Percentiles rank a stretch among this genome's conserved stretches.
phyloP scores from a whole-genome alignment of 1,284 basidiomycete species.

The Coniferiporia sulphurascens region DNA sequence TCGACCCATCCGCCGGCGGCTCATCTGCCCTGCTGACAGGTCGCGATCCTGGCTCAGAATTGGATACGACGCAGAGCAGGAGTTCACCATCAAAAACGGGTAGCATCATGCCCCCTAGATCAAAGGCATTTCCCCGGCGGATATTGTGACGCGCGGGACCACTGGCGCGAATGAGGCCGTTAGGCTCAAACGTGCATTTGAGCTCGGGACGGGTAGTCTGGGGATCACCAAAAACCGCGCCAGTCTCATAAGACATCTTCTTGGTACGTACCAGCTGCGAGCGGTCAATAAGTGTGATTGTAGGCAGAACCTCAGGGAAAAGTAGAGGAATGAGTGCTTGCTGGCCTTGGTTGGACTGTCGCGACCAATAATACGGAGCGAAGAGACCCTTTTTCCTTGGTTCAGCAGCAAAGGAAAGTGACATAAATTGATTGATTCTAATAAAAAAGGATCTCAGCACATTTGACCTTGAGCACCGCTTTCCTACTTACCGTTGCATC shows the following conservation, averaged over 20 bases:
- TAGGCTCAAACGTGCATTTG: conserved; percentile 22
- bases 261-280: conserved; percentile 47
- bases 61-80: conserved; percentile 57
- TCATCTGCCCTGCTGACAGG: conserved; percentile 58
- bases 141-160: conserved; percentile 14
- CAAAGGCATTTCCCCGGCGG: conserved; percentile 29
- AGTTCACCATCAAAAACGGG: conserved; percentile 71
- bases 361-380: conserved; percentile 69
- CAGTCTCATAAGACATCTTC: conserved; percentile 19
- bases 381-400: conserved; percentile 65
- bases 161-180: conserved; percentile 13
- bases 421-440: conserved; percentile 78
- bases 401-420: conserved; percentile 70
- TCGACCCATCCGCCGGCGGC: conserved; percentile 37
- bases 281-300: conserved; percentile 62
- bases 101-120: conserved; percentile 62
- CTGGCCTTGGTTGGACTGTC: conserved; percentile 34
- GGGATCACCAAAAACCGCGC: conserved; percentile 33
- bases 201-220: conserved; percentile 45
- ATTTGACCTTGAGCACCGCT: conserved; percentile 3
- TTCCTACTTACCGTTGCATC: conserved; percentile 50
- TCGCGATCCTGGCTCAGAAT: conserved; percentile 42
- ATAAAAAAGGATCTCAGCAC: conserved; percentile 1
- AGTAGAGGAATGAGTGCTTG: conserved; percentile 60
- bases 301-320: conserved; percentile 69